Conservation (phyloP, 768 basidiomycete genomes). For the Russula abietina region DNA sequence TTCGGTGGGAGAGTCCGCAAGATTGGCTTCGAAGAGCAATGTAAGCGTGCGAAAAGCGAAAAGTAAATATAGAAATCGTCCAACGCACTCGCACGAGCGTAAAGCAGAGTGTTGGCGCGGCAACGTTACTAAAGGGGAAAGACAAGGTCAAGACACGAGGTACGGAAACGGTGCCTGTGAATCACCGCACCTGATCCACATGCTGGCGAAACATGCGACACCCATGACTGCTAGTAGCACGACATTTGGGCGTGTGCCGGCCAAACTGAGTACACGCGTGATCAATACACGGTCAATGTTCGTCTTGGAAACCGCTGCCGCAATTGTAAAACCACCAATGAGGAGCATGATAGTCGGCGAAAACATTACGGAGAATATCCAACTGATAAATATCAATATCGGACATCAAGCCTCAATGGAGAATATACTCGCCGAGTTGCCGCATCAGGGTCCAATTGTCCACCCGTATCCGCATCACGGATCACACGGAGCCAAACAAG, state of each 20-base stretch:
- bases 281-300: slow-evolving; percentile 90
- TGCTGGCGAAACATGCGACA: slow-evolving; percentile 95
- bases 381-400: slow-evolving; percentile 42
- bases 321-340: slow-evolving; percentile 96
- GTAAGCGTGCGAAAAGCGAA: slow-evolving; percentile 18
- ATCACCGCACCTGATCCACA: slow-evolving; percentile 85
- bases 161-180: background rate
- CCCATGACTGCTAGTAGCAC: slow-evolving; percentile 93
- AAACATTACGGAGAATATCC: slow-evolving; percentile 93
- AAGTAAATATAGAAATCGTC: background rate
- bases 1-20: slow-evolving; percentile 83
- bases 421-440: slow-evolving; percentile 66
- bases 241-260: slow-evolving; percentile 78
- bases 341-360: slow-evolving; percentile 98
- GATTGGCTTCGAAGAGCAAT: slow-evolving; percentile 61
- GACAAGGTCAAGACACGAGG: background rate
- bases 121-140: slow-evolving; percentile 69
- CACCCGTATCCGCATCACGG: slow-evolving; percentile 48
- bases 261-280: slow-evolving; percentile 82
- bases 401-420: background rate
- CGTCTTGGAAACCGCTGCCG: slow-evolving; percentile 92
- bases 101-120: slow-evolving; percentile 95
- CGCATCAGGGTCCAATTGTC: slow-evolving; percentile 49
- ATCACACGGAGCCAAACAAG: slow-evolving; percentile 83
- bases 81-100: slow-evolving; percentile 80